These are phyloP conservation scores for Podospora didyma DNA, from an alignment of 495 filamentous ascomycete species.

Conservation along the genomic window DNA sequence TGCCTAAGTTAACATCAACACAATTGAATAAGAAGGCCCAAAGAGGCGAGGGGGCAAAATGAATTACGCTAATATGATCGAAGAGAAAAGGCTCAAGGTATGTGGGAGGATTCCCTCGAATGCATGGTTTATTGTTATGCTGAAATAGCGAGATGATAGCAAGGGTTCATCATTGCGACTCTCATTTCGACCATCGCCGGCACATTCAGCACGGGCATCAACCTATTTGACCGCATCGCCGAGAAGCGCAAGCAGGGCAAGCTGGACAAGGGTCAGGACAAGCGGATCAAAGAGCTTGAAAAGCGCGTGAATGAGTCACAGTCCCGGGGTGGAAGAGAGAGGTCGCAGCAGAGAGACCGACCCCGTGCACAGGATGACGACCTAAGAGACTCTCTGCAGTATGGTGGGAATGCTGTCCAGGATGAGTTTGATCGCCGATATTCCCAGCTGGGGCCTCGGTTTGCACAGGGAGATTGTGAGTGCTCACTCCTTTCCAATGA, in stretches of 20 bases:
- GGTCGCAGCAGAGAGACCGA: background rate
- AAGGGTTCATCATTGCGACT: conserved; percentile 34
- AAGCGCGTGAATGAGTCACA: conserved; percentile 26
- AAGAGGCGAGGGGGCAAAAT: conserved; percentile 22
- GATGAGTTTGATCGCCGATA: conserved; percentile 28
- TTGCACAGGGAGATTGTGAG: conserved; percentile 34
- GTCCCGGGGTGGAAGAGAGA: background rate
- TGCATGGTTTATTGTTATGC: background rate
- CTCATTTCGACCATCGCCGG: conserved; percentile 35
- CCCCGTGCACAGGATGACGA: conserved; percentile 9
- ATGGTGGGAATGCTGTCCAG: conserved; percentile 23
- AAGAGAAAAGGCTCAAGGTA: conserved; percentile 40
- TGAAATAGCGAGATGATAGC: conserved; percentile 6
- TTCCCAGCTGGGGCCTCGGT: conserved; percentile 22
- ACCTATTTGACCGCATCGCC: conserved; percentile 30
- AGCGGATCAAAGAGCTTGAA: conserved; percentile 33
- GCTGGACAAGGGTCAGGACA: conserved; percentile 28
- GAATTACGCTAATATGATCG: conserved; percentile 58
- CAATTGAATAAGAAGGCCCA: background rate
- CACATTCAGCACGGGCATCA: conserved; percentile 34
- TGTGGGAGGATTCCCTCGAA: background rate
- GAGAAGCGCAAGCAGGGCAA: conserved; percentile 31
- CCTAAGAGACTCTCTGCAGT: conserved; percentile 24
- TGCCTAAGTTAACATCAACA: no score
- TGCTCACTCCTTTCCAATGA: background rate